These are phyloP conservation scores for Colletotrichum sojae DNA, from an alignment of 2,329 filamentous ascomycete genomes.

Conservation along the genomic window DNA sequence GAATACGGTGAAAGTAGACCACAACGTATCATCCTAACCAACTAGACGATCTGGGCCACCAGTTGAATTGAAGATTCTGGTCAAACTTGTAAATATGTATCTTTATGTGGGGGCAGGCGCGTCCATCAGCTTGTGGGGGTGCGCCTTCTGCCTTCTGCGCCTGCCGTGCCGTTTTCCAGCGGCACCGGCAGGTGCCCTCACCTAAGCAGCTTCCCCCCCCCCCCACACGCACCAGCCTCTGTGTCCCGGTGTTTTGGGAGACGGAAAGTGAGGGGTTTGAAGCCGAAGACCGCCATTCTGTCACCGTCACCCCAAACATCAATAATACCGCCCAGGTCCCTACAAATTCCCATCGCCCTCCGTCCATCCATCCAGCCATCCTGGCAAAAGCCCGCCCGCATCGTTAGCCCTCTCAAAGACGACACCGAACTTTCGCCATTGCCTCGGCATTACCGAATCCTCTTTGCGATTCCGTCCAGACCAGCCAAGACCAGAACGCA, in stretches of 20 bases:
- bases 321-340: slow-evolving; percentile 18
- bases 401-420: slow-evolving; percentile 1
- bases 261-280: slow-evolving; percentile 14
- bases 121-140: background rate
- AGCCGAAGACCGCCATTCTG: slow-evolving; percentile 12
- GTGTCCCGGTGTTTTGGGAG: slow-evolving; percentile 14
- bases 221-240: background rate
- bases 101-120: background rate
- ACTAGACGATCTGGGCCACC: slow-evolving; percentile 42
- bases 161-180: background rate
- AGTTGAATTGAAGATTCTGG: too few species aligned
- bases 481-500: background rate
- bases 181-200: background rate
- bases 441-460: slow-evolving; percentile 23
- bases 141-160: background rate
- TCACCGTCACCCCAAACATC: slow-evolving; percentile 5
- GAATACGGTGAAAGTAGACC: slow-evolving; percentile 38
- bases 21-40: slow-evolving; percentile 44
- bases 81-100: background rate
- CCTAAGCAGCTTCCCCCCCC: slow-evolving; percentile 13
- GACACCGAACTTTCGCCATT: slow-evolving; percentile 33
- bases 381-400: slow-evolving; percentile 2
- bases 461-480: background rate
- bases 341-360: slow-evolving; percentile 32
- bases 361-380: slow-evolving; percentile 13